These are phyloP conservation scores for Torulaspora franciscae DNA, from an alignment of 805 yeast species.

Conservation along the genomic window DNA sequence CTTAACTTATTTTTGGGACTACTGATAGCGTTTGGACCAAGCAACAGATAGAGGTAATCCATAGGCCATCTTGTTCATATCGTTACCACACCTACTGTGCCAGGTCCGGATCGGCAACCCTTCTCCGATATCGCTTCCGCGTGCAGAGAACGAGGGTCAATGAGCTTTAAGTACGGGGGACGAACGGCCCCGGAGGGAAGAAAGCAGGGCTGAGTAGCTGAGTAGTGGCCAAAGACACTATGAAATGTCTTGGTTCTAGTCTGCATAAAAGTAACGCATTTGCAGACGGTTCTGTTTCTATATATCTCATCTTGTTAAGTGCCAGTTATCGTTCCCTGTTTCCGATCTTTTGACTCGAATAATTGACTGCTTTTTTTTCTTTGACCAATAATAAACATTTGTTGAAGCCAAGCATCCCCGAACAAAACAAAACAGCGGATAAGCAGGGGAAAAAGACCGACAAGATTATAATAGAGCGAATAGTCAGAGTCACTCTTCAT, in stretches of 20 bases:
- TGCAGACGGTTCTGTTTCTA: not conserved
- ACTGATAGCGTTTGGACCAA: too few species aligned
- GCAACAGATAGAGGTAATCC: too few species aligned
- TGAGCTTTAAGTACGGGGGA: not conserved
- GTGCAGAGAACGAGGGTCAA: not conserved
- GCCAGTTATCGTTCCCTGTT: not conserved
- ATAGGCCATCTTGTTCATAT: not conserved
- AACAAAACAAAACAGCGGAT: not conserved
- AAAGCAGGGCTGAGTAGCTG: not conserved
- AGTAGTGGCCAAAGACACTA: not conserved
- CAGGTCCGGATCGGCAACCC: not conserved
- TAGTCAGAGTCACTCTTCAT: not conserved
- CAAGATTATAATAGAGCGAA: not conserved
- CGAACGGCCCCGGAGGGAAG: not conserved
- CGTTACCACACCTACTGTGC: not conserved
- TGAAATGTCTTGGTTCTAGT: not conserved
- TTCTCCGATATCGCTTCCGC: conserved; percentile 9
- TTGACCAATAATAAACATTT: not conserved
- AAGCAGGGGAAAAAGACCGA: not conserved
- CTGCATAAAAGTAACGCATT: conserved; percentile 2
- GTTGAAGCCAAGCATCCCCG: not conserved
- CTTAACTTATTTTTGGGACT: too few species aligned
- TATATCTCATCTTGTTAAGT: not conserved
- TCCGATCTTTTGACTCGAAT: not conserved
- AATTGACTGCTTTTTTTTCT: not conserved